Evolutionary conservation across 176 grass and related monocot genomes (phyloP).

Genomic region (Cenchrus fungigraminus): DNA sequence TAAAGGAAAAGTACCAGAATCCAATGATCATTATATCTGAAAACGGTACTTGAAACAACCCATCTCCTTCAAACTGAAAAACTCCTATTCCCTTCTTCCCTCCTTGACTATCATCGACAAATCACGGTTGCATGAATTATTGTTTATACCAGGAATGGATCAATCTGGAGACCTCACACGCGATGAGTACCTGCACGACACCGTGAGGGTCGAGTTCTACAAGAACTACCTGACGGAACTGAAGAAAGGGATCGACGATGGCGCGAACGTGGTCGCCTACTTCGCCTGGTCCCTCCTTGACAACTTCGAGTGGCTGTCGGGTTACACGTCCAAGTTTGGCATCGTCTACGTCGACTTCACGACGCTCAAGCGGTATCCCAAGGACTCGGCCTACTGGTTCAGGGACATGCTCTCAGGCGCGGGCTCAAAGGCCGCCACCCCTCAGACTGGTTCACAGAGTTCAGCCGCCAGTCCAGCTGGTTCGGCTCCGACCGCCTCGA

Average conservation of each 20-base stretch:
- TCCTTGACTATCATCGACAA: neutral
- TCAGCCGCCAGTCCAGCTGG: neutral
- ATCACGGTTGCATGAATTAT: neutral
- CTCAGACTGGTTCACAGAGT: neutral
- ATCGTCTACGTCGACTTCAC: slow-evolving; percentile 79
- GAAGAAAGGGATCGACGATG: slow-evolving; percentile 73
- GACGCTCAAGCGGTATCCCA: slow-evolving; percentile 66
- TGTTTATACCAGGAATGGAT: slow-evolving; percentile 59
- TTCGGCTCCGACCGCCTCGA: slow-evolving; percentile 28
- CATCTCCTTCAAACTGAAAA: neutral
- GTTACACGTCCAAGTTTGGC: slow-evolving; percentile 80
- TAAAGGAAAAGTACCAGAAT: slow-evolving; percentile 78
- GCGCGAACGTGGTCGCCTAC: slow-evolving; percentile 65
- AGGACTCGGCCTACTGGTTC: slow-evolving; percentile 85
- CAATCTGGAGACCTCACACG: slow-evolving; percentile 58
- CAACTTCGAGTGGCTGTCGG: slow-evolving; percentile 83
- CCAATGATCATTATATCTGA: slow-evolving; percentile 77
- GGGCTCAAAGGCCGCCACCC: slow-evolving; percentile 24
- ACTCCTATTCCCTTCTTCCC: neutral
- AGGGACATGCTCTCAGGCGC: slow-evolving; percentile 58
- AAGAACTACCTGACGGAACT: slow-evolving; percentile 68
- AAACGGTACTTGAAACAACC: slow-evolving; percentile 60
- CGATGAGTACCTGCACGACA: slow-evolving; percentile 50
- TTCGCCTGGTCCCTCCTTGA: slow-evolving; percentile 86
- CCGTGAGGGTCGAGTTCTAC: slow-evolving; percentile 53